Evolutionary conservation across 139 green algal genomes (phyloP), one percentile per base, ranked within the genome.

Genomic region (Coelastrella sp.): DNA sequence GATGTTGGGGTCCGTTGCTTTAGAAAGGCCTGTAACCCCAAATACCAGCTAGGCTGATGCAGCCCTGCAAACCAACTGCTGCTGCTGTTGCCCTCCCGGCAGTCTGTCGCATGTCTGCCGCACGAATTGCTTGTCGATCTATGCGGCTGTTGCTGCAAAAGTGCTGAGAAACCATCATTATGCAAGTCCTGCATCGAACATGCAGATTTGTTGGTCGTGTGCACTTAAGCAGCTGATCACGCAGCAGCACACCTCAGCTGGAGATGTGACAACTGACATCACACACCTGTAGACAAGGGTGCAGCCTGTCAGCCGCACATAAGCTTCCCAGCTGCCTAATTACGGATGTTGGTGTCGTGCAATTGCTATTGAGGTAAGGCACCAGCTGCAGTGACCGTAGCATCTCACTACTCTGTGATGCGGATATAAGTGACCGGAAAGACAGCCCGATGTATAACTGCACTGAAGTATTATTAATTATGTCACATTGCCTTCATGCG

Each of bases 111-210:
- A 27, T 53, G 51, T 35, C 38, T 78, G 23, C 37, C 50, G 5
- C 69, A 37, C 9, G 27, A 7, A 17, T n/a, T 64, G 45, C 27
- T 43, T 64, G 17, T 5, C 53, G 17, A 32, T n/a, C 6, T 9
- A 17, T 74, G 66, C 66, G n/a, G 35, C 66, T 74, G 66, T 27
- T 74, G 66, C 35, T 74, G 35, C 34, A 34, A 3, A 64, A 32
- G 21, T 64, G 53, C 17, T 27, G 45, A 57, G 45, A 9, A 57
- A 57, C 11, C 45, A 57, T 23, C 11, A 23, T 57, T 9, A 13
- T 57, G 1, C 45, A 57, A 13, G 11, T 21, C n/a, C 71, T 79
- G 71, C 71, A 79, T 27, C 25, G 37, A 6, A 79, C 71, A n/a
- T n/a, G n/a, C n/a, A n/a, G n/a, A n/a, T n/a, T n/a, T n/a, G n/a